These are phyloP conservation scores for Vanderwaltozyma yarrowii DNA, from an alignment of 805 yeast species.

Conservation along the genomic window DNA sequence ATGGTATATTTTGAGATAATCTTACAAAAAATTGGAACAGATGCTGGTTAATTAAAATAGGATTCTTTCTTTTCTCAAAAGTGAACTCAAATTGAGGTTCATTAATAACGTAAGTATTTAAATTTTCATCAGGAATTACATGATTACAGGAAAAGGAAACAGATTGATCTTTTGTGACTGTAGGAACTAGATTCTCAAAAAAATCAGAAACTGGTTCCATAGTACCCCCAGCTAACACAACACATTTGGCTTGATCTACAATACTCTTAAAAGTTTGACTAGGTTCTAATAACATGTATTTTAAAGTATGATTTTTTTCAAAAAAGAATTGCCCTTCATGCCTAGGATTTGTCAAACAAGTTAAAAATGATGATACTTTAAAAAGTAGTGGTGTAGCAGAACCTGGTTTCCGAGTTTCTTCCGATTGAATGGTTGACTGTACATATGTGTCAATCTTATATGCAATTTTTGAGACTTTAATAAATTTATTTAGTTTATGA, in stretches of 20 bases:
- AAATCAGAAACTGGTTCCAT: constrained; percentile 85
- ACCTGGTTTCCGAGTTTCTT: constrained; percentile 3
- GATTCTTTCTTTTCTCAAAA: constrained; percentile 48
- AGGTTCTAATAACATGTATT: constrained; percentile 74
- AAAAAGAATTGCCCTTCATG: constrained; percentile 72
- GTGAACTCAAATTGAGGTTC: constrained; percentile 49
- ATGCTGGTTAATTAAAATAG: constrained; percentile 32
- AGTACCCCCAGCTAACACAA: constrained; percentile 87
- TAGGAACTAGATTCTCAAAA: constrained; percentile 54
- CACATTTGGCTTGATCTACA: constrained; percentile 54
- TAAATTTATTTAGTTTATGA: constrained; percentile 53
- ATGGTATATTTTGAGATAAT: constrained; percentile 37
- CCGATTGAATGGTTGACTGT: constrained; percentile 5
- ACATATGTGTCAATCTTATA: constrained; percentile 72
- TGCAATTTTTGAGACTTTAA: constrained; percentile 63
- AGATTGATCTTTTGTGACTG: constrained; percentile 34
- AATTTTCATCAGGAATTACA: constrained; percentile 61
- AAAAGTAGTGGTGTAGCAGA: constrained; percentile 44
- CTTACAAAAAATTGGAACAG: constrained; percentile 32
- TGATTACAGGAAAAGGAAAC: constrained; percentile 68
- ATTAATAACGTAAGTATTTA: constrained; percentile 47
- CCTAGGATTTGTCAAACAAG: constrained; percentile 60
- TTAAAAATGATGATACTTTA: constrained; percentile 53
- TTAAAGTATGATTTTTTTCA: constrained; percentile 32
- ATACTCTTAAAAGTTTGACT: constrained; percentile 57